A percentile compares a stretch with the other conserved stretches of the same genome.
These are phyloP conservation scores for Cladosporium sp. DNA, from an alignment of 2,329 filamentous ascomycete genomes.

Conservation along the genomic window DNA sequence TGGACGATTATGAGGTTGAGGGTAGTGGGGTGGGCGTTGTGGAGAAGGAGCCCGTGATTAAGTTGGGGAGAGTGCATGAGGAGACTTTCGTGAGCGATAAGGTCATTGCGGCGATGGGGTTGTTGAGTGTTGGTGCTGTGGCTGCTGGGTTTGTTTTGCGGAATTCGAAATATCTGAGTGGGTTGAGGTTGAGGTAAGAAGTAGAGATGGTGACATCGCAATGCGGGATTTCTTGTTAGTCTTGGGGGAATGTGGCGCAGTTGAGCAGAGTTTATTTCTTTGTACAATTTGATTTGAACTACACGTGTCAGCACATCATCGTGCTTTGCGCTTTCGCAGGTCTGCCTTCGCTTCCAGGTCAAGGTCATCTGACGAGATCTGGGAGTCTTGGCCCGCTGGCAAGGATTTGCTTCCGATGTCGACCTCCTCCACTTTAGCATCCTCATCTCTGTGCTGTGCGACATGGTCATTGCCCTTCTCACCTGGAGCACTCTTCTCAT, in stretches of 20 bases:
- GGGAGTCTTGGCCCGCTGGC: neutral
- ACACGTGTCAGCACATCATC: neutral
- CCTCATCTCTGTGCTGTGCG: neutral
- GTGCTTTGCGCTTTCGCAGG: neutral
- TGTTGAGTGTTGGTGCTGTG: conserved; percentile 33
- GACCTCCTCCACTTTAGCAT: neutral
- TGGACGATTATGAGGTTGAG: conserved; percentile 43
- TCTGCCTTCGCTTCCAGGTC: neutral
- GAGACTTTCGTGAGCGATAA: conserved; percentile 40
- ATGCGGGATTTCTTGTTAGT: too few relatives aligned
- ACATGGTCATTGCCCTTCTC: conserved; percentile 2
- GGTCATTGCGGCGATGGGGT: conserved; percentile 34
- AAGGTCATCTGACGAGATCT: neutral
- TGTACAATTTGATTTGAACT: neutral
- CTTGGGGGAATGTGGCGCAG: neutral
- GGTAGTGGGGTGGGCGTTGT: conserved; percentile 32
- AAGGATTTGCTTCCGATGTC: neutral
- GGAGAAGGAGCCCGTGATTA: conserved; percentile 31
- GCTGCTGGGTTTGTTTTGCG: conserved; percentile 32
- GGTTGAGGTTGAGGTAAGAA: neutral
- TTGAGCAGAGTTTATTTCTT: neutral
- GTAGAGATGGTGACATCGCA: neutral
- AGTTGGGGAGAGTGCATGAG: conserved; percentile 42
- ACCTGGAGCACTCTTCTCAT: conserved; percentile 12
- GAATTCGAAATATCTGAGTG: conserved; percentile 16